Conservation (phyloP, 2,329 filamentous ascomycete genomes). For the Whalleya microplaca region DNA sequence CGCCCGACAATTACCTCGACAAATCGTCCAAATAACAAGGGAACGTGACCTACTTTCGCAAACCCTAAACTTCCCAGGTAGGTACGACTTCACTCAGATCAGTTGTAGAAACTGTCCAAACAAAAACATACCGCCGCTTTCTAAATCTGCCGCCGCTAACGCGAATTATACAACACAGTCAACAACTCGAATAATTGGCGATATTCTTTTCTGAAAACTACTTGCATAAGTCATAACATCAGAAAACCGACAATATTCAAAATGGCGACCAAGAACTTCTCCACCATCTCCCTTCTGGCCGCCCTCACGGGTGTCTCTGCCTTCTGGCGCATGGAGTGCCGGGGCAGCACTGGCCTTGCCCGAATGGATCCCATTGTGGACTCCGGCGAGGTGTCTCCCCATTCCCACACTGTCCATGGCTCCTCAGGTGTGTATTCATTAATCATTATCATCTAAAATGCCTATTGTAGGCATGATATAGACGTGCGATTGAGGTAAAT, state of each 20-base stretch:
- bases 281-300: slow-evolving; percentile 35
- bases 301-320: slow-evolving; percentile 54
- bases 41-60: neutral
- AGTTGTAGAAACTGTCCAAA: neutral
- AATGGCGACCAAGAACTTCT: slow-evolving; percentile 32
- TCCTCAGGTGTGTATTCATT: slow-evolving; percentile 66
- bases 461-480: neutral
- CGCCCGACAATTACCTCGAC: neutral
- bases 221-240: neutral
- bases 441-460: neutral
- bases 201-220: neutral
- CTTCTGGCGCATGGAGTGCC: slow-evolving; percentile 92
- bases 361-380: slow-evolving; percentile 79
- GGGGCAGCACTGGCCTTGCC: slow-evolving; percentile 67
- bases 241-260: slow-evolving; percentile 1
- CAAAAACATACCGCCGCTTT: neutral
- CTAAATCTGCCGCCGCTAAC: neutral
- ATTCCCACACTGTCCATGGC: slow-evolving; percentile 78
- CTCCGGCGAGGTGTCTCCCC: slow-evolving; percentile 60
- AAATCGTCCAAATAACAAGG: neutral
- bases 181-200: neutral
- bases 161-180: neutral
- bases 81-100: neutral
- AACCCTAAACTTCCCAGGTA: neutral
- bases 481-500: slow-evolving; percentile 33